These are phyloP conservation scores for Arctium lappa DNA, from an alignment of 129 eudicot species.

Conservation along the genomic window DNA sequence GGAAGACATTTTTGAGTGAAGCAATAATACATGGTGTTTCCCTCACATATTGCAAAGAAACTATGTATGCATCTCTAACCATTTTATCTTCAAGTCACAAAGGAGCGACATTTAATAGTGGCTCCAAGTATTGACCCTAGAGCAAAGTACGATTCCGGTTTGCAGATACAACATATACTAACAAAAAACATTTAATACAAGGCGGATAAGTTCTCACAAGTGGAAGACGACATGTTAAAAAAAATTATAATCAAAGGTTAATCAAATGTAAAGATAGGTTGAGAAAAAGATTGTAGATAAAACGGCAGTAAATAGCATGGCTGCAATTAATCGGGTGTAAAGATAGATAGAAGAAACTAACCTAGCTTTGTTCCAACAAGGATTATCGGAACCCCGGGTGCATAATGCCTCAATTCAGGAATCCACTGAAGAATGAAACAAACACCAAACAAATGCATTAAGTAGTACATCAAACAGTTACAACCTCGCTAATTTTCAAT, in stretches of 20 bases:
- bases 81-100: too few relatives aligned
- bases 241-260: background rate
- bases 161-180: background rate
- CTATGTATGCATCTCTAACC: too few relatives aligned
- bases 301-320: background rate
- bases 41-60: too few relatives aligned
- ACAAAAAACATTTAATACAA: background rate
- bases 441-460: background rate
- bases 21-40: too few relatives aligned
- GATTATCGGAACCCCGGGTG: slow-evolving; percentile 77
- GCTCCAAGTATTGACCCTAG: too few relatives aligned
- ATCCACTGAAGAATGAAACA: slow-evolving; percentile 61
- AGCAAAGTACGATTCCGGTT: too few relatives aligned
- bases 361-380: slow-evolving; percentile 89
- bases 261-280: background rate
- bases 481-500: background rate
- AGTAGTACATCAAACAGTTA: background rate
- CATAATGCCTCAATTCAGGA: slow-evolving; percentile 90
- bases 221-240: background rate
- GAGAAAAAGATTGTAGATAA: background rate
- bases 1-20: too few relatives aligned
- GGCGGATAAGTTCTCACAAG: background rate
- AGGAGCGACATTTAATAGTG: too few relatives aligned
- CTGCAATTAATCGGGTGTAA: background rate
- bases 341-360: slow-evolving; percentile 31